Base-by-base conservation (phyloP, 176 grass and related monocot genomes). In the Saccharum officinarum region DNA sequence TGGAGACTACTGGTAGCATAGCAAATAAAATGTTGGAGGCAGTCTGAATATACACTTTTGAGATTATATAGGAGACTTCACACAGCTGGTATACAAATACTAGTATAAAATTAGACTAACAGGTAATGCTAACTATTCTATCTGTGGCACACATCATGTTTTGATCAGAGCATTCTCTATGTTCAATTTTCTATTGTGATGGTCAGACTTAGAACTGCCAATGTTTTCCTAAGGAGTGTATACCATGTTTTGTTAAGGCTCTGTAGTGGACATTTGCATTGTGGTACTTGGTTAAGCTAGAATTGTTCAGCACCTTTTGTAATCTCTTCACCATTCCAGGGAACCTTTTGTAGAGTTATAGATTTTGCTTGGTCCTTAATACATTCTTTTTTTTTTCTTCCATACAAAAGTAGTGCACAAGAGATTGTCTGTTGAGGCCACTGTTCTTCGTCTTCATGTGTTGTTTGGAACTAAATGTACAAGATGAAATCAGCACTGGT, bases 331-430 rank as follows among this genome's bases (percentile, higher is more conserved):
- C 33, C 47, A 23, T 70, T 46, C 4, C 50, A 71, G n/a, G 1
- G 26, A 57, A 41, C 54, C 84, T 77, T 8, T 7, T 46, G 39
- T 41, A 45, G 4, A 72, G 52, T 57, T 57, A 57, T 9, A n/a
- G 20, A n/a, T 59, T 59, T n/a, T 1, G 0, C 55, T 59, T 59
- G 7, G 20, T n/a, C 55, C 7, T 59, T 59, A 7, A 59, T 59
- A 10, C 20, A 8, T 28, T 28, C 1, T 76, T 57, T 20, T 42
- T 16, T 79, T 65, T 38, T 44, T 76, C 20, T 46, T 73, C 23
- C 2, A 60, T 82, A 67, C 44, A 44, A 50, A 66, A 73, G 8
- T 72, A 84, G 73, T 73, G n/a, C 55, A 84, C 4, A 86, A 59
- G 33, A 4, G 28, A 28, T 65, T 86, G 6, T 65, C 73, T 46